Conservation (phyloP, 148 eudicot species). For the Fagopyrum esculentum region DNA sequence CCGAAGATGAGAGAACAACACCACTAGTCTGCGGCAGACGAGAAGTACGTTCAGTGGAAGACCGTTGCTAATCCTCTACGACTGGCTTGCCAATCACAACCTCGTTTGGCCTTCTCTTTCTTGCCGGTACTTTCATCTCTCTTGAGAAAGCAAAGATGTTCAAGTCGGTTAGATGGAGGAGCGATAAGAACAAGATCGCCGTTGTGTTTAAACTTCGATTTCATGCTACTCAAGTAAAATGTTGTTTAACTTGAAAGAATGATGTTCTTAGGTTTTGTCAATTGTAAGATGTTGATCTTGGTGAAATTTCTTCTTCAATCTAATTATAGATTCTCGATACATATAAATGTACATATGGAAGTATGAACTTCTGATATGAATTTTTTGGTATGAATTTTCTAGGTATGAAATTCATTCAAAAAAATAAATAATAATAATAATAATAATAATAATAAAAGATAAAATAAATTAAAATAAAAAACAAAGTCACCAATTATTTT, state of each 20-base stretch:
- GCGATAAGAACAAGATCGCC: conserved; percentile 63
- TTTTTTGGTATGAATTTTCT: not conserved
- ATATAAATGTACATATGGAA: not conserved
- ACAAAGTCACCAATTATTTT: too few relatives aligned
- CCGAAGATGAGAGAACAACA: too few relatives aligned
- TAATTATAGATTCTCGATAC: not conserved
- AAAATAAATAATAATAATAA: too few relatives aligned
- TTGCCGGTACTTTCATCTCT: too few relatives aligned
- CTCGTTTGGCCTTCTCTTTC: too few relatives aligned
- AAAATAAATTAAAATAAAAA: too few relatives aligned
- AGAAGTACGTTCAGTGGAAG: too few relatives aligned
- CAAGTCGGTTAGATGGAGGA: conserved; percentile 77
- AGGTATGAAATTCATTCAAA: too few relatives aligned
- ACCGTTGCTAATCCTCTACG: too few relatives aligned
- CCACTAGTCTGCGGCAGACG: too few relatives aligned
- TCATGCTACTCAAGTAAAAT: conserved; percentile 77
- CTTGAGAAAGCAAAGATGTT: conserved; percentile 33
- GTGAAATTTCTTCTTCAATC: not conserved
- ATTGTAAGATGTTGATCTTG: not conserved
- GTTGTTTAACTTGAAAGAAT: not conserved
- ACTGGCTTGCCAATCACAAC: too few relatives aligned
- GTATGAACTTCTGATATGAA: not conserved
- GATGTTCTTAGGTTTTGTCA: not conserved
- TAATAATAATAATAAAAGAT: too few relatives aligned
- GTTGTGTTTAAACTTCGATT: conserved; percentile 72